These are phyloP conservation scores for Picea mariana DNA, from an alignment of 83 land plant genomes.

Conservation along the genomic window DNA sequence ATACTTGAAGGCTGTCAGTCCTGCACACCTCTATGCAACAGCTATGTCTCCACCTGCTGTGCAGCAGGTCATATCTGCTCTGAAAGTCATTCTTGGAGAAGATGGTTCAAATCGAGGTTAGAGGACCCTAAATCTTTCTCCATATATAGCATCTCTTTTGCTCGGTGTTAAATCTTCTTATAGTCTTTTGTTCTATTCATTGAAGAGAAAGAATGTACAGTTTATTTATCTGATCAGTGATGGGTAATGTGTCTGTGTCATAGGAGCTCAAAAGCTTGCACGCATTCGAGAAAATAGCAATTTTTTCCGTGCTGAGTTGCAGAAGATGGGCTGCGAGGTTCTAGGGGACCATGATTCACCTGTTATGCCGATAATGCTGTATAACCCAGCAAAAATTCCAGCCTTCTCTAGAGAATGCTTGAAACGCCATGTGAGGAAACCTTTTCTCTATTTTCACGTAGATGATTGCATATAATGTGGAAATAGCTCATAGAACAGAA, in stretches of 20 bases:
- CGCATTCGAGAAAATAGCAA: slow-evolving; percentile 89
- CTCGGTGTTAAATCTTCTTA: neutral
- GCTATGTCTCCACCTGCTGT: slow-evolving; percentile 93
- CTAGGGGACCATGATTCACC: slow-evolving; percentile 95
- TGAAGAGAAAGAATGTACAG: neutral
- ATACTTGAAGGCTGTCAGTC: slow-evolving; percentile 77
- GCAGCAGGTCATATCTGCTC: slow-evolving; percentile 88
- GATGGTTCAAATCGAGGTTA: slow-evolving; percentile 91
- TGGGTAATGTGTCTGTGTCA: slow-evolving; percentile 3
- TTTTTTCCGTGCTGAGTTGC: slow-evolving; percentile 82
- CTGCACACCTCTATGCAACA: slow-evolving; percentile 96
- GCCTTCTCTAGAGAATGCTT: slow-evolving; percentile 92
- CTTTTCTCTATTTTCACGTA: neutral
- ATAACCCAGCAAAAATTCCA: slow-evolving; percentile 93
- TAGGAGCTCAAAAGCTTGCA: slow-evolving; percentile 85
- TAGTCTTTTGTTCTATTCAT: neutral
- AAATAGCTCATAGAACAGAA: neutral
- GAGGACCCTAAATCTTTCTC: neutral
- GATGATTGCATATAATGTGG: neutral
- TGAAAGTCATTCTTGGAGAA: slow-evolving; percentile 88
- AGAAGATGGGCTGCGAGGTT: slow-evolving; percentile 95
- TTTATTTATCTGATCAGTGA: neutral
- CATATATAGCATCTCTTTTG: neutral
- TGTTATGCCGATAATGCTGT: slow-evolving; percentile 98
- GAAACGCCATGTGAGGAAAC: slow-evolving; percentile 67